phyloP scores from a whole-genome alignment of 2,329 filamentous ascomycete species.

The Fusarium sp. region DNA sequence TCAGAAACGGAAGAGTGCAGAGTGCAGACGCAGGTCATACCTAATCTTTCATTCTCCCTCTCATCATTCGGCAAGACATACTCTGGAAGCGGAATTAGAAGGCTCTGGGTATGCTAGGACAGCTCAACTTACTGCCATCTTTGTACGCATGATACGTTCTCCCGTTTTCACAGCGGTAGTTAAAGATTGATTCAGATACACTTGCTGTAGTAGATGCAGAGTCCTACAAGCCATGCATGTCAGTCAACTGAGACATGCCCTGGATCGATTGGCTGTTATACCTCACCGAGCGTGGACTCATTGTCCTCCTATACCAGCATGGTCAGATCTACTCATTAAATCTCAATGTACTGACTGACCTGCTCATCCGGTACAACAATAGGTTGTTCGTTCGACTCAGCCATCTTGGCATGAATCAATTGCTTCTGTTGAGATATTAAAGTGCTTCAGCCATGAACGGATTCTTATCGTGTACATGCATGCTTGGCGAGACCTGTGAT shows the following conservation, averaged over 20 bases:
- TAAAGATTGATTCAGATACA: background rate
- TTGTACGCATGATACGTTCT: background rate
- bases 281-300: background rate
- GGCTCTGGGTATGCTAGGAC: fast-evolving
- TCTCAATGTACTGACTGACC: background rate
- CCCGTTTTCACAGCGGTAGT: background rate
- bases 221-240: background rate
- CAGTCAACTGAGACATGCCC: background rate
- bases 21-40: background rate
- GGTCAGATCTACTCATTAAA: background rate
- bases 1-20: no score
- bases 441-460: background rate
- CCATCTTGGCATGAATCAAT: background rate
- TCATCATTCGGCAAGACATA: background rate
- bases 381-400: background rate
- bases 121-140: background rate
- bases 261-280: fast-evolving
- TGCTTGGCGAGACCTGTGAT: background rate
- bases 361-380: background rate
- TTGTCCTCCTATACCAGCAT: background rate
- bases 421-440: background rate
- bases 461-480: background rate
- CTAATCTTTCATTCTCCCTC: background rate
- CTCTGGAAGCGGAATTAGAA: background rate
- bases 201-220: background rate